Evolutionary conservation across 371 early-diverging fungal species (phyloP).

Genomic region (Mucor piriformis): DNA sequence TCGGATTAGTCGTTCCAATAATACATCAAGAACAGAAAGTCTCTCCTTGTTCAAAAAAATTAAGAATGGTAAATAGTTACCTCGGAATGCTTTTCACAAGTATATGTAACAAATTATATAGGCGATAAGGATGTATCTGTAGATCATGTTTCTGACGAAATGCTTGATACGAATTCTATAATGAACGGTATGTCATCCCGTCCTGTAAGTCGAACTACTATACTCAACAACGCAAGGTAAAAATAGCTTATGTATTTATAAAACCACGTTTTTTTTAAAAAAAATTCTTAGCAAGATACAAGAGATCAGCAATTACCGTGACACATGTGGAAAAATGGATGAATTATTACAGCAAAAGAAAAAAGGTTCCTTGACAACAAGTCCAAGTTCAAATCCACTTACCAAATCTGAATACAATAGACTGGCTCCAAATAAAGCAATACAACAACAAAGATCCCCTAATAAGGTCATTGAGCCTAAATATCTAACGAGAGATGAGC

Average conservation of each 20-base stretch:
- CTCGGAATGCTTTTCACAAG: too few relatives aligned
- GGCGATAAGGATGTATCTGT: slow-evolving; percentile 22
- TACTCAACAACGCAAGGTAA: slow-evolving; percentile 14
- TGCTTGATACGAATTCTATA: slow-evolving; percentile 16
- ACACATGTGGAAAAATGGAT: background rate
- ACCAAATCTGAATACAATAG: background rate
- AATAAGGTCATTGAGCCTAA: too few relatives aligned
- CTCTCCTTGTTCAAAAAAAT: slow-evolving; percentile 23
- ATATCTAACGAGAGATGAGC: too few relatives aligned
- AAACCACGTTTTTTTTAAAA: background rate
- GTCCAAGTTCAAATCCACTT: background rate
- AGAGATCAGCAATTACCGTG: slow-evolving; percentile 1
- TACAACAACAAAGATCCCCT: background rate
- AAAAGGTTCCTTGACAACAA: background rate
- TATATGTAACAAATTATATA: background rate
- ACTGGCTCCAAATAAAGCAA: background rate
- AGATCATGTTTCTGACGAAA: slow-evolving; percentile 19
- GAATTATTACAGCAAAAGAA: background rate
- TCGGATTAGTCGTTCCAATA: too few relatives aligned
- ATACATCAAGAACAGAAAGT: slow-evolving; percentile 18
- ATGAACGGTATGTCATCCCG: slow-evolving; percentile 14
- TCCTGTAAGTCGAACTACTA: slow-evolving; percentile 13
- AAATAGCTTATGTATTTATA: background rate
- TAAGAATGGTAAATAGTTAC: slow-evolving; percentile 9
- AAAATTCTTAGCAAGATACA: slow-evolving; percentile 4